Base-by-base conservation (phyloP, 2,329 filamentous ascomycete species). In the Elsinoe fawcettii region DNA sequence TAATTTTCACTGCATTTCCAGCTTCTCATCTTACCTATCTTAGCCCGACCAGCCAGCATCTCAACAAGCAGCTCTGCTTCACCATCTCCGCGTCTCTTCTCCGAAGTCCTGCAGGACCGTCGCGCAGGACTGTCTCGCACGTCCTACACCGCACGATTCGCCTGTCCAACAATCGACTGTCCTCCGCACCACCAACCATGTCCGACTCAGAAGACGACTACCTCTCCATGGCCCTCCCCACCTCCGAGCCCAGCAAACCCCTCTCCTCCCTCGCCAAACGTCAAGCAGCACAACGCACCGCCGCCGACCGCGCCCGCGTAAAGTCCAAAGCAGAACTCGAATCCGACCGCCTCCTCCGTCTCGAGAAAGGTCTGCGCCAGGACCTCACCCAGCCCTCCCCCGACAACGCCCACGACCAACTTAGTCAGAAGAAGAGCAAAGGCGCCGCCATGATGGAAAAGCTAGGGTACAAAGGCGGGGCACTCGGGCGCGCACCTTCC, bases 371-470 rank as follows among this genome's bases (percentile, higher is more conserved):
- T 3, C 16, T 56, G 9, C 37, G 54, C 4, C 18, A 20, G 4
- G 43, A 56, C 43, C 37, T 23, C 9, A 12, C 16, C 20, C 89
- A 87, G 64, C 81, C 80, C 7, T 80, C 78, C 0, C 80, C 96
- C 23, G 80, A 84, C 3, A 87, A 86, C 4, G 77, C 93, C 51
- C 76, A 96, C 5, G 80, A 84, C 18, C 79, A 14, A 78, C 82
- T n/a, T n/a, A n/a, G n/a, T n/a, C n/a, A n/a, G 51, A 95, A 85
- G 16, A 37, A 27, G 27, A 47, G 43, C 74, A 97, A 96, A 69
- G 93, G 92, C 1, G 83, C 95, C 60, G 84, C 88, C 62, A 96
- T 99, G 90, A 96, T 99, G 91, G 86, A 89, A 20, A 92, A 89
- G 71, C 88, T 99, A 79, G 93, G 93, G 0, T 99, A 95, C 74